A percentile compares a stretch with the other conserved stretches of the same genome.
Evolutionary conservation across 192 early-diverging fungal species (phyloP).

Genomic region (Mortierella hygrophila): DNA sequence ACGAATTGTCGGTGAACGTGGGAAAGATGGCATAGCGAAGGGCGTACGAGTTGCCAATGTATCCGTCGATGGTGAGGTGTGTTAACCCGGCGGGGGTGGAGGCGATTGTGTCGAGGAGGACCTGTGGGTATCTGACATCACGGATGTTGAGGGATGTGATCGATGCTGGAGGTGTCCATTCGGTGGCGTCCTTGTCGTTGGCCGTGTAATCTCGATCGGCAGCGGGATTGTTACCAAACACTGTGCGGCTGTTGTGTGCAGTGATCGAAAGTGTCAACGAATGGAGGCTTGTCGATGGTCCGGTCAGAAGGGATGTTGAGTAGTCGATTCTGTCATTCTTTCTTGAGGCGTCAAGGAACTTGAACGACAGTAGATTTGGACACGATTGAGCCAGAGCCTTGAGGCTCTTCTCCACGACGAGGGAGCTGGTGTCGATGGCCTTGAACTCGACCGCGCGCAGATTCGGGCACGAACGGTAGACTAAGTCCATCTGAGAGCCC

Average conservation of each 20-base stretch:
- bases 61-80: constrained; percentile 12
- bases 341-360: neutral
- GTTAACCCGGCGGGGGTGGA: constrained; percentile 7
- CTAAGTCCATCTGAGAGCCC: neutral
- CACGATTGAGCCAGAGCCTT: neutral
- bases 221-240: neutral
- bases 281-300: neutral
- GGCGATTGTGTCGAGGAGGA: constrained; percentile 3
- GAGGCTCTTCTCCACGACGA: neutral
- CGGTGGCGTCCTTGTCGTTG: too few relatives aligned
- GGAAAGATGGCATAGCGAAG: neutral
- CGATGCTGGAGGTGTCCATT: neutral
- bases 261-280: neutral
- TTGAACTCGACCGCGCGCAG: constrained; percentile 14
- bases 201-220: too few relatives aligned
- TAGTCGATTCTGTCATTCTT: neutral
- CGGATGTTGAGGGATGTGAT: neutral
- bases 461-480: constrained; percentile 16
- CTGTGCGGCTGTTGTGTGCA: neutral
- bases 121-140: neutral
- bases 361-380: constrained; percentile 15
- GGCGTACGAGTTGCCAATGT: neutral
- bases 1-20: neutral
- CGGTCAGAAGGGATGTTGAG: neutral
- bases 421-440: neutral